Evolutionary conservation across 2,329 filamentous ascomycete genomes (phyloP).

Genomic region (Aspergillus ruber): DNA sequence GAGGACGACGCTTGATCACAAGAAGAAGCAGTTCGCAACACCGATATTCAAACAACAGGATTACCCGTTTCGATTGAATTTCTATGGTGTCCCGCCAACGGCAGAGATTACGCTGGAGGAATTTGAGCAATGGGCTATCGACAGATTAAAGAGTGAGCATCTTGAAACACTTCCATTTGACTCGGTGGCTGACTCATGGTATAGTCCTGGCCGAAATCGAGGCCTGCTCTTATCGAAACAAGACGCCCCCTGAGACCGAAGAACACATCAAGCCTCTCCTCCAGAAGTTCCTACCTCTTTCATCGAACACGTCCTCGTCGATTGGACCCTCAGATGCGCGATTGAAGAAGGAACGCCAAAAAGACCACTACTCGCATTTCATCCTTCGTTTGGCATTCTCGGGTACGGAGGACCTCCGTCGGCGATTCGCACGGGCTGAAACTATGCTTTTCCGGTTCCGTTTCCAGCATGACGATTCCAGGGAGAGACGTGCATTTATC

Average conservation of each 20-base stretch:
- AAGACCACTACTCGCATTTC: conserved; percentile 97
- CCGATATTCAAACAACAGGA: conserved; percentile 68
- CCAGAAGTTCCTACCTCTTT: conserved; percentile 77
- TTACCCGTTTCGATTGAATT: conserved; percentile 84
- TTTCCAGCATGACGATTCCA: conserved; percentile 66
- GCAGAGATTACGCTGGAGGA: conserved; percentile 93
- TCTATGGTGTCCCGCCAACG: conserved; percentile 81
- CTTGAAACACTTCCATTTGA: background rate
- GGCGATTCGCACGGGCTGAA: conserved; percentile 80
- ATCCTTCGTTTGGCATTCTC: conserved; percentile 91
- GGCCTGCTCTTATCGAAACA: conserved; percentile 92
- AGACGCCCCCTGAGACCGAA: conserved; percentile 71
- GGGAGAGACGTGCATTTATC: conserved; percentile 71
- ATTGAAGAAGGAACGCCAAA: conserved; percentile 69
- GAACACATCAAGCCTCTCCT: conserved; percentile 79
- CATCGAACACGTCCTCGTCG: conserved; percentile 62
- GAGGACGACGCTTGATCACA: conserved; percentile 67
- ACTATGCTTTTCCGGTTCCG: conserved; percentile 81
- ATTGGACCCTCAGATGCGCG: conserved; percentile 43
- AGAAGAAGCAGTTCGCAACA: conserved; percentile 79
- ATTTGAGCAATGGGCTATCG: conserved; percentile 98
- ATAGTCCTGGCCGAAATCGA: conserved; percentile 55
- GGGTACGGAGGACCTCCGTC: conserved; percentile 79
- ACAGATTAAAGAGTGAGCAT: conserved; percentile 67
- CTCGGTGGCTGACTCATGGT: background rate